phyloP scores from a whole-genome alignment of 495 filamentous ascomycete species.

The Gamarada debralockiae region DNA sequence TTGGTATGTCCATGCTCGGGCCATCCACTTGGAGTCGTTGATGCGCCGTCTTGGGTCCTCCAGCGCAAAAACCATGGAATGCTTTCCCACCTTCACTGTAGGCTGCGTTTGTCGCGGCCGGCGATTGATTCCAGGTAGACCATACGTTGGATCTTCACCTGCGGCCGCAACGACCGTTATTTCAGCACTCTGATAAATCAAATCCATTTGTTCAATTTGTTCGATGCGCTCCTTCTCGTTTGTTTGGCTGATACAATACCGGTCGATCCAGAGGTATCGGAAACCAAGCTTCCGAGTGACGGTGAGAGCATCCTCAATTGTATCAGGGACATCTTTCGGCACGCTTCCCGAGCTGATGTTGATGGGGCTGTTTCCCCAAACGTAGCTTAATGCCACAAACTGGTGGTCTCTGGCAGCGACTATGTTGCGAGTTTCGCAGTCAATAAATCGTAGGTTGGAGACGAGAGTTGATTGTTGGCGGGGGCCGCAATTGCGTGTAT shows the following conservation, averaged over 20 bases:
- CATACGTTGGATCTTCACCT: neutral
- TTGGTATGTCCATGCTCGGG: slow-evolving; percentile 38
- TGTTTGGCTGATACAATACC: slow-evolving; percentile 13
- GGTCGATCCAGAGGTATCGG: slow-evolving; percentile 28
- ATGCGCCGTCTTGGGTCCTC: neutral
- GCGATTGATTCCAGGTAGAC: neutral
- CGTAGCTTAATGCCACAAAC: neutral
- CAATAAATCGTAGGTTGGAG: too few relatives aligned
- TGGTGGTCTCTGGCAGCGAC: slow-evolving; percentile 8
- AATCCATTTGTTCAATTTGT: neutral
- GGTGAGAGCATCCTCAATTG: slow-evolving; percentile 22
- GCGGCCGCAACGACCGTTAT: neutral
- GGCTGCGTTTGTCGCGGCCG: neutral
- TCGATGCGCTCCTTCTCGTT: neutral
- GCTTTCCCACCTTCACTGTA: neutral
- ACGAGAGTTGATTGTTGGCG: too few relatives aligned
- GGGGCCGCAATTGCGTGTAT: too few relatives aligned
- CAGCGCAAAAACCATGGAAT: neutral
- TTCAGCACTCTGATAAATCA: neutral
- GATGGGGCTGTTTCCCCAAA: neutral
- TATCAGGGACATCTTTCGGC: neutral
- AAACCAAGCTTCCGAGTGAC: slow-evolving; percentile 19
- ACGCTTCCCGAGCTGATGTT: neutral
- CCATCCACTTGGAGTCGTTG: slow-evolving; percentile 19
- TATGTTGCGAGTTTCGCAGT: neutral